These are phyloP conservation scores for Melampsora occidentalis DNA, from an alignment of 1,284 basidiomycete species.

Conservation along the genomic window DNA sequence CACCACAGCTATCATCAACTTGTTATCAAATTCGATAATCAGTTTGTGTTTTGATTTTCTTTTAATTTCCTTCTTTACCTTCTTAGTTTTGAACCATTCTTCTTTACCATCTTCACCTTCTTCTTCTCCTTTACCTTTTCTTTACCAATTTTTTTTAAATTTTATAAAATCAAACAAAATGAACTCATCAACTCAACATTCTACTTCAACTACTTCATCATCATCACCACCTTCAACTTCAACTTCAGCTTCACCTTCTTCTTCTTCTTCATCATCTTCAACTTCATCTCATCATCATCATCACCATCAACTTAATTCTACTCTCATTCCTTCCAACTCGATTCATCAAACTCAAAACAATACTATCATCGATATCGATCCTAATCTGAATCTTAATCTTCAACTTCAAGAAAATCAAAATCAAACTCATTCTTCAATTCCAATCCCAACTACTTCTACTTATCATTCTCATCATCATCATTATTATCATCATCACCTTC, in stretches of 20 bases:
- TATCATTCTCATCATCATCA: background rate
- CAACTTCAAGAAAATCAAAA: background rate
- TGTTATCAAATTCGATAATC: too few relatives aligned
- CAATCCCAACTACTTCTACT: background rate
- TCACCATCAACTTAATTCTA: background rate
- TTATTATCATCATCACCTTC: conserved; percentile 4
- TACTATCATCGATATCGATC: conserved; percentile 4
- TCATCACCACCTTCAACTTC: background rate
- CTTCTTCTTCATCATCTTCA: background rate
- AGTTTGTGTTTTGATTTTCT: background rate
- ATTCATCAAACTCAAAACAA: background rate
- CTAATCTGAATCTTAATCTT: background rate
- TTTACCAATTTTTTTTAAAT: background rate
- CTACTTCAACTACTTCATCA: background rate
- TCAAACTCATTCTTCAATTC: background rate
- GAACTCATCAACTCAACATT: background rate
- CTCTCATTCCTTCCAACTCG: background rate
- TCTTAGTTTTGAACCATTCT: background rate
- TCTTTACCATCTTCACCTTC: background rate
- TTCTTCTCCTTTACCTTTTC: background rate
- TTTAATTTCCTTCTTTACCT: background rate
- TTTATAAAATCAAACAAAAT: background rate
- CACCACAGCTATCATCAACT: too few relatives aligned
- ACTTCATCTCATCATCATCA: background rate
- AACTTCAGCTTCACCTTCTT: background rate